phyloP scores from a whole-genome alignment of 495 filamentous ascomycete genomes.

The Terfezia boudieri region DNA sequence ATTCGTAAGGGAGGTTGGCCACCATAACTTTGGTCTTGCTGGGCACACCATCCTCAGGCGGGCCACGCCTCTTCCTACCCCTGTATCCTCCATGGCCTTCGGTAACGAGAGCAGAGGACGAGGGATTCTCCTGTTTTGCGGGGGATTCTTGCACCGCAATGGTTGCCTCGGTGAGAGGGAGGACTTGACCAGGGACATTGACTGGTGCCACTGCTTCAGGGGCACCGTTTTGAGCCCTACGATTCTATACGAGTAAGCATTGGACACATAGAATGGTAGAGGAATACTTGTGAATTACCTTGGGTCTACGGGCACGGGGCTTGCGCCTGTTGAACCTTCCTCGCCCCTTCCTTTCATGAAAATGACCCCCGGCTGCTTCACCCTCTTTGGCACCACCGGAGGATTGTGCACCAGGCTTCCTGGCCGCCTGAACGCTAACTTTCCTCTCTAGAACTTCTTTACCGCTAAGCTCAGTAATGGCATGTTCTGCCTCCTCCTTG shows the following conservation, averaged over 20 bases:
- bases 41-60: slow-evolving; percentile 90
- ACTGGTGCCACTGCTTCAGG: slow-evolving; percentile 17
- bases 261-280: neutral
- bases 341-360: slow-evolving; percentile 17
- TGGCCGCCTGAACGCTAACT: slow-evolving; percentile 94
- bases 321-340: slow-evolving; percentile 46
- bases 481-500: slow-evolving; percentile 77
- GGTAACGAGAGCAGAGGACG: neutral
- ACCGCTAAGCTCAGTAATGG: slow-evolving; percentile 81
- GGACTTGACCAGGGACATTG: slow-evolving; percentile 32
- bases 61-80: slow-evolving; percentile 46
- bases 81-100: slow-evolving; percentile 13
- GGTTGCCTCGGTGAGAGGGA: slow-evolving; percentile 35
- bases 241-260: slow-evolving; percentile 14
- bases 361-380: slow-evolving; percentile 34
- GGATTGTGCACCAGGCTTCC: slow-evolving; percentile 74
- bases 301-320: slow-evolving; percentile 47
- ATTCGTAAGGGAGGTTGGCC: slow-evolving; percentile 92
- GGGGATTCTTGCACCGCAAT: slow-evolving; percentile 27
- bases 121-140: slow-evolving; percentile 26
- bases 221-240: slow-evolving; percentile 11
- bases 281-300: slow-evolving; percentile 24
- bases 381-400: slow-evolving; percentile 47
- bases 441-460: slow-evolving; percentile 94
- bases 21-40: slow-evolving; percentile 99